Percentiles rank a stretch among this genome's conserved stretches.
These are phyloP conservation scores for Hemileccinum rubropunctum DNA, from an alignment of 768 basidiomycete genomes.

Conservation along the genomic window DNA sequence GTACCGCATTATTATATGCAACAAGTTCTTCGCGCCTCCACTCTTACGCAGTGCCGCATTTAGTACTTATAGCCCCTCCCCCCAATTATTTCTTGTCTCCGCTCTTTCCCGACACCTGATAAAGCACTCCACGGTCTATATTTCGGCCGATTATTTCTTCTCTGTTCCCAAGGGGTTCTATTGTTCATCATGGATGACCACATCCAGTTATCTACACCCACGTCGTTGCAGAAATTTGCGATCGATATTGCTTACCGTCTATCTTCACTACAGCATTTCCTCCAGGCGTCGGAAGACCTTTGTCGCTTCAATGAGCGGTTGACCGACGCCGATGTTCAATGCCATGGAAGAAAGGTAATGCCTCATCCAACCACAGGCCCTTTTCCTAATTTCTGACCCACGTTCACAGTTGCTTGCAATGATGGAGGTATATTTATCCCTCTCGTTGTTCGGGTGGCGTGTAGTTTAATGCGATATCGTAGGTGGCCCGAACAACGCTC, in stretches of 20 bases:
- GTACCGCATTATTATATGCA: slow-evolving; percentile 32
- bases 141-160: slow-evolving; percentile 12
- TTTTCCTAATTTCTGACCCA: slow-evolving; percentile 5
- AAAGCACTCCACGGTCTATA: not conserved
- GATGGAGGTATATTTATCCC: slow-evolving; percentile 44
- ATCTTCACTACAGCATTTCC: slow-evolving; percentile 28
- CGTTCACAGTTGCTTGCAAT: slow-evolving; percentile 44
- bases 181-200: slow-evolving; percentile 15
- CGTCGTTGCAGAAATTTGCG: slow-evolving; percentile 25
- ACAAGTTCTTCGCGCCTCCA: slow-evolving; percentile 17
- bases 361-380: not conserved
- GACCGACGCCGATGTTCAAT: slow-evolving; percentile 20
- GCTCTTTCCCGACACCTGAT: slow-evolving; percentile 8
- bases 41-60: slow-evolving; percentile 26
- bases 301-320: slow-evolving; percentile 16
- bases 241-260: slow-evolving; percentile 30
- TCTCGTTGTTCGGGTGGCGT: not conserved
- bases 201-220: slow-evolving; percentile 10
- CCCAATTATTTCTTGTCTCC: slow-evolving; percentile 9
- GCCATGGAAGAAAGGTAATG: slow-evolving; percentile 28
- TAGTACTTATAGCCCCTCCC: slow-evolving; percentile 24
- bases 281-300: slow-evolving; percentile 29
- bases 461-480: not conserved
- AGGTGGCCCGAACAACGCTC: slow-evolving; percentile 51
- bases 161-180: slow-evolving; percentile 16